Conservation (phyloP, 2,329 filamentous ascomycete genomes). For the Neofusicoccum parvum region DNA sequence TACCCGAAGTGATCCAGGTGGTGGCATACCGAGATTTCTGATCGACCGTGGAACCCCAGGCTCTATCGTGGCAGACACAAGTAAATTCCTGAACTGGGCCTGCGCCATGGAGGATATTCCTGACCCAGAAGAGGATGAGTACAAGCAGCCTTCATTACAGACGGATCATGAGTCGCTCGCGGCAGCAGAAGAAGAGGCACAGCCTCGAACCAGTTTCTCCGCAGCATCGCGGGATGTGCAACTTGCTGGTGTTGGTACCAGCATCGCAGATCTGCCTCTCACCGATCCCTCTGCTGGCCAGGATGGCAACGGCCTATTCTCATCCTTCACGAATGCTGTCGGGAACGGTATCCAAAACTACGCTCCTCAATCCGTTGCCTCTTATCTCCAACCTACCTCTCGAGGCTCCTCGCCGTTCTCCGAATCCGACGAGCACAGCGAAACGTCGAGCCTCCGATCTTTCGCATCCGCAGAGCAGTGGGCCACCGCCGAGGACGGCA, state of each 20-base stretch:
- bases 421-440: constrained; percentile 28
- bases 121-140: constrained; percentile 38
- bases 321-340: neutral
- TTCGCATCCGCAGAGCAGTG: constrained; percentile 50
- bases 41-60: constrained; percentile 86
- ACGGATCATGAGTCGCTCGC: neutral
- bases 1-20: constrained; percentile 84
- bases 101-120: constrained; percentile 51
- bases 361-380: constrained; percentile 18
- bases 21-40: constrained; percentile 85
- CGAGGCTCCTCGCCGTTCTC: constrained; percentile 29
- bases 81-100: constrained; percentile 82
- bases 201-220: constrained; percentile 26
- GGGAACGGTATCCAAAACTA: constrained; percentile 20
- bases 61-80: constrained; percentile 76
- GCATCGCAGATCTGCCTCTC: constrained; percentile 30
- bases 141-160: neutral
- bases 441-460: constrained; percentile 27
- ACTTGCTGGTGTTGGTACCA: constrained; percentile 40
- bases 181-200: neutral
- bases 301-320: constrained; percentile 22
- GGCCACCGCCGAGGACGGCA: constrained; percentile 32
- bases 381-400: constrained; percentile 14
- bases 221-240: constrained; percentile 37
- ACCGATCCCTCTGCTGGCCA: constrained; percentile 29